Evolutionary conservation across 768 basidiomycete genomes (phyloP), one percentile per base, ranked within the genome.

Genomic region (Podaxis rugospora): DNA sequence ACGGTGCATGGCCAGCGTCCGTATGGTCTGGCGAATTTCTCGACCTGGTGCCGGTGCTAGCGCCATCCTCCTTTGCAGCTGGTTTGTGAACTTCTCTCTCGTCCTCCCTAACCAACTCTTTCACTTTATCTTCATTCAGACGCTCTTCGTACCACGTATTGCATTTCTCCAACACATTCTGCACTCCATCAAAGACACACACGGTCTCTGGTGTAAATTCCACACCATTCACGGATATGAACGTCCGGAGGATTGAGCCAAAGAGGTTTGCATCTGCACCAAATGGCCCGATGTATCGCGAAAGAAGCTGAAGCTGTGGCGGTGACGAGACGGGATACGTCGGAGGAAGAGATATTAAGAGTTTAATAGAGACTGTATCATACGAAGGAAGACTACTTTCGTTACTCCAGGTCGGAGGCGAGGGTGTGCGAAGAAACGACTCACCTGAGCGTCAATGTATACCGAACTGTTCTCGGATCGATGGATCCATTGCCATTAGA

Each of bases 121-220:
- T 83, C 1, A 76, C 81, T 42, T 78, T 83, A 55, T 84, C 84
- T 25, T 72, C 75, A 66, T 75, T 84, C 25, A 89, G 73, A 16
- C 78, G 84, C n/a, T 86, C 83, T 62, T 81, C 80, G 65, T 92
- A 89, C 93, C 93, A 95, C 40, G 69, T 66, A 23, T 79, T 75
- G 63, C 87, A 88, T 14, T 77, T 76, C 51, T 93, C 91, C 32
- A 88, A 71, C 9, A 90, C 83, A 66, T 78, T 85, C 71, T 93
- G 91, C 27, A 95, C 72, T 10, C 93, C 93, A 64, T 95, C 93
- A 68, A 94, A 95, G 11, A 95, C 89, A 64, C 90, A 93, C 16
- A 94, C 87, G 1, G 77, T 79, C 32, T 87, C 92, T 23, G 82
- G 76, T 2, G 78, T 75, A 85, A 89, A 95, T 64, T 92, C 89